Evolutionary conservation across 345 rosid species (phyloP).

Genomic region (Geranium rotundifolium): DNA sequence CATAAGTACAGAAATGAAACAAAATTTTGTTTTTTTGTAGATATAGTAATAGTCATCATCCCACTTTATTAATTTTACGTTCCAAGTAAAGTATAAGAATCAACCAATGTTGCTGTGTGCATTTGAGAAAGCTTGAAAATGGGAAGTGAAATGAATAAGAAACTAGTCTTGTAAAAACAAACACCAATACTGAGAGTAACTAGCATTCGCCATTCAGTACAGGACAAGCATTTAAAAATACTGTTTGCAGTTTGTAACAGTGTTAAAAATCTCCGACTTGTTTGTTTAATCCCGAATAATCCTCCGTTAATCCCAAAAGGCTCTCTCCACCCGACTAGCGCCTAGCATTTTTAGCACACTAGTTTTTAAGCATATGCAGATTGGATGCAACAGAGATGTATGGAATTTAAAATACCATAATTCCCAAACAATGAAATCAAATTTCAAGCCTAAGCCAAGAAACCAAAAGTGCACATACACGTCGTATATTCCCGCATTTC

Average conservation of each 20-base stretch:
- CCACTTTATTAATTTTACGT: not conserved
- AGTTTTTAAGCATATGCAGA: no score
- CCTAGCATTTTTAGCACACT: no score
- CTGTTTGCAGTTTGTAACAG: no score
- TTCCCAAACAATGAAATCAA: no score
- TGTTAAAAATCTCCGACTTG: no score
- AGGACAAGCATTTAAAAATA: not conserved
- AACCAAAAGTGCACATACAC: constrained; percentile 44
- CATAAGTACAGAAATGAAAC: not conserved
- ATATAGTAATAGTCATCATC: not conserved
- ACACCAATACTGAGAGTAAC: not conserved
- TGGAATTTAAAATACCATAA: no score
- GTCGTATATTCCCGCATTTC: constrained; percentile 71
- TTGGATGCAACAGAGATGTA: no score
- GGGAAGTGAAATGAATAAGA: constrained; percentile 1
- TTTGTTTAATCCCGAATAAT: no score
- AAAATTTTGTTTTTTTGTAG: not conserved
- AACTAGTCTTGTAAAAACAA: not conserved
- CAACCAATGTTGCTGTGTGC: not conserved
- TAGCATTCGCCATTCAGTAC: not conserved
- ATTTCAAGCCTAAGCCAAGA: not conserved
- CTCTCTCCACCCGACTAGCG: no score
- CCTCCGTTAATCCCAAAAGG: no score
- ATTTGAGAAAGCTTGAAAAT: not conserved
- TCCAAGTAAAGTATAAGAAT: not conserved